A percentile compares a stretch with the other conserved stretches of the same genome.
phyloP scores from a whole-genome alignment of 805 yeast genomes.

The Teunomyces panamensis region DNA sequence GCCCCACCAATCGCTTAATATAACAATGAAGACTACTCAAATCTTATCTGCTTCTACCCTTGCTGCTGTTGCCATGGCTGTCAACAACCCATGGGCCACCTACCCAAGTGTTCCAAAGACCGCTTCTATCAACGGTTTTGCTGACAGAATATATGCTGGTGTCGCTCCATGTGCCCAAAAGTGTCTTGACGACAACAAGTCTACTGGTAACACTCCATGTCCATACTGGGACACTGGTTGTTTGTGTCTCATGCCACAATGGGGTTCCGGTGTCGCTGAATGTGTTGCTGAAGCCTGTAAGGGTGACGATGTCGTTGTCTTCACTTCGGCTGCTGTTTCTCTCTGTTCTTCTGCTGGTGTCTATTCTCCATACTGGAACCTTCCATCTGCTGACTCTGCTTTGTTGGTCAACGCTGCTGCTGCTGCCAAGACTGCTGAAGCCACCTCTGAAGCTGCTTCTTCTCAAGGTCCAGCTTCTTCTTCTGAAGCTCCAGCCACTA shows the following conservation, averaged over 20 bases:
- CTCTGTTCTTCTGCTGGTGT: constrained; percentile 43
- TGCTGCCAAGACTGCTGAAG: constrained; percentile 8
- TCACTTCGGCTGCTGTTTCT: constrained; percentile 42
- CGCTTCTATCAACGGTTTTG: constrained; percentile 48
- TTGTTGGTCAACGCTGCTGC: constrained; percentile 25
- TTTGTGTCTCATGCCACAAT: constrained; percentile 47
- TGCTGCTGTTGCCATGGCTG: constrained; percentile 13
- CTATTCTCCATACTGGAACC: constrained; percentile 33
- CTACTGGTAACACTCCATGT: constrained; percentile 44
- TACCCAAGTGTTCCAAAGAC: constrained; percentile 47
- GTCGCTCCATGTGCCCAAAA: constrained; percentile 43
- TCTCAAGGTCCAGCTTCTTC: neutral
- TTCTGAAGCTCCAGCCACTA: constrained; percentile 1
- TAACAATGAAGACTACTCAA: constrained; percentile 1
- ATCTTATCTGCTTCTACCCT: constrained; percentile 7
- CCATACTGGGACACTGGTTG: constrained; percentile 55
- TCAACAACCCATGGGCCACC: constrained; percentile 36
- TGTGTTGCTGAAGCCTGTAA: constrained; percentile 40
- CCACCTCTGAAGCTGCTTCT: constrained; percentile 7
- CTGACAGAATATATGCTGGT: constrained; percentile 38
- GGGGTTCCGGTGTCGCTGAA: constrained; percentile 42
- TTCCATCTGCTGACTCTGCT: constrained; percentile 41
- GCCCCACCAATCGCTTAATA: no score
- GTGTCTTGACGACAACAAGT: constrained; percentile 30
- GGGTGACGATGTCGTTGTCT: constrained; percentile 34